These are phyloP conservation scores for Sporothrix globosa DNA, from an alignment of 2,329 filamentous ascomycete genomes.

Conservation along the genomic window DNA sequence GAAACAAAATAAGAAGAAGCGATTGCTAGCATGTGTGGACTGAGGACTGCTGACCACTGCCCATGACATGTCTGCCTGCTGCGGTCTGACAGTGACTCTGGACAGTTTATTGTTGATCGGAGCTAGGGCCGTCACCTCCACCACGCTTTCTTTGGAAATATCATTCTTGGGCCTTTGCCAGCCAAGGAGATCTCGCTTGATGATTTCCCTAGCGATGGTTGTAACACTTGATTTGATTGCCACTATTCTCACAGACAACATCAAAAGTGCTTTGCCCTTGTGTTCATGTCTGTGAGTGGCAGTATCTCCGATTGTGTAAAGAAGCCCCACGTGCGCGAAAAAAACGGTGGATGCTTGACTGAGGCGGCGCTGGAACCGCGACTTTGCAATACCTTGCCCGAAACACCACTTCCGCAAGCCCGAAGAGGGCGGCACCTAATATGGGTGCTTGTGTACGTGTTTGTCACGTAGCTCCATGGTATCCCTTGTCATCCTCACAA, in stretches of 20 bases:
- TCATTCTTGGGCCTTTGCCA: background rate
- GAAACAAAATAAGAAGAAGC: background rate
- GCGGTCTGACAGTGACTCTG: background rate
- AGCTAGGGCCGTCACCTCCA: background rate
- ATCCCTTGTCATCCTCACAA: background rate
- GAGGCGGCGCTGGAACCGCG: conserved; percentile 13
- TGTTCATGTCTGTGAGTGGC: conserved; percentile 3
- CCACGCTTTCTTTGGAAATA: background rate
- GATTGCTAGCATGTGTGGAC: background rate
- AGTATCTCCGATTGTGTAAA: background rate
- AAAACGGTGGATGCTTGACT: conserved; percentile 9
- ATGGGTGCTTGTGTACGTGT: conserved; percentile 33
- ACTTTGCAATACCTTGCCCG: conserved; percentile 36
- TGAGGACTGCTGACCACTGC: background rate
- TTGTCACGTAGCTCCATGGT: background rate
- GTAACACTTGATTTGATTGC: background rate
- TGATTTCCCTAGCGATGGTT: background rate
- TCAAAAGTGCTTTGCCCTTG: conserved; percentile 13
- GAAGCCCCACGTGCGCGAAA: background rate
- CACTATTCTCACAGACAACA: background rate
- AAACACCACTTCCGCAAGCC: conserved; percentile 42
- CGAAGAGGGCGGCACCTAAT: conserved; percentile 39
- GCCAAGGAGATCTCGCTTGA: conserved; percentile 4
- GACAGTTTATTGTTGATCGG: background rate
- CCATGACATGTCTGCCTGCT: background rate